Conservation (phyloP, 2,329 filamentous ascomycete species). For the Shiraia sp. region DNA sequence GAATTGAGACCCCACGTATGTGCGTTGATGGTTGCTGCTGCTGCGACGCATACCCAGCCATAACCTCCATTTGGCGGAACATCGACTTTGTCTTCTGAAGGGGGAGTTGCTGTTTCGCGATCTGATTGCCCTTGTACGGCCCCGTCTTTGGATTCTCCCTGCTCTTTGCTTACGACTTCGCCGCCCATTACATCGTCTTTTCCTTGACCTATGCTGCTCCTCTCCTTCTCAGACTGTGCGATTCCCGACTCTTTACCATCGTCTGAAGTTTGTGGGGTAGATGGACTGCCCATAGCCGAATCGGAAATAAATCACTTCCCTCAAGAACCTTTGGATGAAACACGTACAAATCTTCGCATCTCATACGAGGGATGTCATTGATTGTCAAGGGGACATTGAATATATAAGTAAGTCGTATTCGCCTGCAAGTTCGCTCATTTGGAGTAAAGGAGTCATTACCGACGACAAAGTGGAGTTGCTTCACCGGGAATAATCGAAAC, state of each 20-base stretch:
- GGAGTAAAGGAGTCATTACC: constrained; percentile 1
- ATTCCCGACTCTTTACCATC: constrained; percentile 2
- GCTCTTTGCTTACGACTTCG: constrained; percentile 4
- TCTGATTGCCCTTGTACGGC: neutral
- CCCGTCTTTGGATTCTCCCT: constrained; percentile 1
- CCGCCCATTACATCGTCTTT: too few relatives aligned
- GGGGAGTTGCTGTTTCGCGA: neutral
- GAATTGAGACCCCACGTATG: constrained; percentile 78
- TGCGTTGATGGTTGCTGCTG: constrained; percentile 35
- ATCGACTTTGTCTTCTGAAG: constrained; percentile 27
- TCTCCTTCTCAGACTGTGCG: neutral
- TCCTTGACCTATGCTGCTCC: too few relatives aligned
- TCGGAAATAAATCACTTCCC: constrained; percentile 8
- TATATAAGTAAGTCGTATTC: neutral
- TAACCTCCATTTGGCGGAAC: constrained; percentile 65
- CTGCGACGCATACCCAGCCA: constrained; percentile 59
- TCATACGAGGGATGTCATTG: too few relatives aligned
- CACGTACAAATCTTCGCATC: too few relatives aligned
- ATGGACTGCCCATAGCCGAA: constrained; percentile 4
- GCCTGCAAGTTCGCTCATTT: neutral
- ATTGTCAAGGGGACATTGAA: too few relatives aligned
- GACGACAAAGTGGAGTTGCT: constrained; percentile 8
- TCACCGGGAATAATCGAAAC: constrained; percentile 19
- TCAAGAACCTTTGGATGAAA: too few relatives aligned
- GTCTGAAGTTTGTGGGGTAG: constrained; percentile 1